Percentiles rank a stretch among this genome's conserved stretches.
These are phyloP conservation scores for Leishmania amazonensis DNA, from an alignment of 208 protist species.

Conservation along the genomic window DNA sequence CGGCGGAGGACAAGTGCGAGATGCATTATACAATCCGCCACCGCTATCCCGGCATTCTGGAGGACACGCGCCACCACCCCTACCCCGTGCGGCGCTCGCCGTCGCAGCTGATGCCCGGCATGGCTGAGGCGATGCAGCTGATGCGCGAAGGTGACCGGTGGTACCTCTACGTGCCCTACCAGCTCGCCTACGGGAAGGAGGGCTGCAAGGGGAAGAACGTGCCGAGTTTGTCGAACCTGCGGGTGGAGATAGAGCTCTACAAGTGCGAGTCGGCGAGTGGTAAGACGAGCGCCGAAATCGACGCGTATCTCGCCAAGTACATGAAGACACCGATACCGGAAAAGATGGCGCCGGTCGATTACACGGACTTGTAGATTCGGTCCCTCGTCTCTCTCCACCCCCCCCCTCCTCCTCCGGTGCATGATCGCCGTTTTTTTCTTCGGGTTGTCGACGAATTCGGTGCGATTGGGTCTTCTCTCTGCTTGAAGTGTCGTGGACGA, in stretches of 20 bases:
- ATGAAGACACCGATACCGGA: constrained; percentile 47
- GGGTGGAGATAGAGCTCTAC: constrained; percentile 71
- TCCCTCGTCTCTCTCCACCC: no score
- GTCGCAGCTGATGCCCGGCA: constrained; percentile 52
- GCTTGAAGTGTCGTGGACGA: background rate
- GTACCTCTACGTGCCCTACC: constrained; percentile 69
- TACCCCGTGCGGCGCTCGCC: constrained; percentile 63
- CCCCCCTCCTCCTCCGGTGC: no score
- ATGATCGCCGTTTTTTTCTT: no score
- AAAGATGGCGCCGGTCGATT: constrained; percentile 29
- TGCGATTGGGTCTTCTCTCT: background rate
- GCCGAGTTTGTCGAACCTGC: constrained; percentile 44
- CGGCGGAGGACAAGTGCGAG: constrained; percentile 55
- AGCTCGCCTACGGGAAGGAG: constrained; percentile 67
- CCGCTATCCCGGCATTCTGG: constrained; percentile 52
- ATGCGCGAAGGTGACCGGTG: constrained; percentile 88
- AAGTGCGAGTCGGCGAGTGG: constrained; percentile 46
- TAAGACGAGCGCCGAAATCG: constrained; percentile 57
- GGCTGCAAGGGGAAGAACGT: constrained; percentile 50
- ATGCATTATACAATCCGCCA: constrained; percentile 73
- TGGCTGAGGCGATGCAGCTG: constrained; percentile 80
- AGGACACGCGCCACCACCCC: constrained; percentile 51
- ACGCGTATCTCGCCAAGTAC: constrained; percentile 47
- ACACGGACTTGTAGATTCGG: constrained; percentile 42
- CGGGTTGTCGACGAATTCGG: no score